Percentiles rank a stretch among this genome's conserved stretches.
These are phyloP conservation scores for Limnanthes douglasii DNA, from an alignment of 345 rosid genomes.

Conservation along the genomic window DNA sequence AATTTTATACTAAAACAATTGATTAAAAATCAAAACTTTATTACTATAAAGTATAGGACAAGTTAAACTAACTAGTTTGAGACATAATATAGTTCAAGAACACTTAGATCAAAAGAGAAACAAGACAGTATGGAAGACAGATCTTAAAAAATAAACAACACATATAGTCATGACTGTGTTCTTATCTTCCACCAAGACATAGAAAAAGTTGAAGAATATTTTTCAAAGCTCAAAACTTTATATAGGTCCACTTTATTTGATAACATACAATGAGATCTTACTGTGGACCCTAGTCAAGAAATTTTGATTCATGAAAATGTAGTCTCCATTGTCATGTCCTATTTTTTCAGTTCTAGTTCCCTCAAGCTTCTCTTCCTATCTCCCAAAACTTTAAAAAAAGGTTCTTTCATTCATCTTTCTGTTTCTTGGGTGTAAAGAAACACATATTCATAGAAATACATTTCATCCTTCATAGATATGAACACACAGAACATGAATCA, in stretches of 20 bases:
- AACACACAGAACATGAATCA: conserved; percentile 18
- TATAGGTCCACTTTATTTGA: conserved; percentile 3
- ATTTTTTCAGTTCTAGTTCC: conserved; percentile 11
- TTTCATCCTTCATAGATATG: conserved; percentile 12
- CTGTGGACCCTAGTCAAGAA: conserved; percentile 12
- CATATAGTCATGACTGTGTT: background rate
- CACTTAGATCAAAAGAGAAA: no score
- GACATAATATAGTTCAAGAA: no score
- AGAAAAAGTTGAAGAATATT: background rate
- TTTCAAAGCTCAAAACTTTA: conserved; percentile 4
- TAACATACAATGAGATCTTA: conserved; percentile 1
- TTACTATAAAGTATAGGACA: no score
- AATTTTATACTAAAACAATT: no score
- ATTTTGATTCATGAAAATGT: conserved; percentile 16
- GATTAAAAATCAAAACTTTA: no score
- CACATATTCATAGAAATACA: conserved; percentile 4
- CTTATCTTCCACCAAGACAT: background rate
- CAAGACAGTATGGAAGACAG: no score
- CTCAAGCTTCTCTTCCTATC: no score
- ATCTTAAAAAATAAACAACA: no score
- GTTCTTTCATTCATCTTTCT: no score
- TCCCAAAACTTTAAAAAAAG: no score
- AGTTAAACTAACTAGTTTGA: no score
- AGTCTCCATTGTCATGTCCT: conserved; percentile 6
- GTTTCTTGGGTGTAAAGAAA: conserved; percentile 17